phyloP scores from a whole-genome alignment of 352 stramenopile genomes.

The Pythium insidiosum region DNA sequence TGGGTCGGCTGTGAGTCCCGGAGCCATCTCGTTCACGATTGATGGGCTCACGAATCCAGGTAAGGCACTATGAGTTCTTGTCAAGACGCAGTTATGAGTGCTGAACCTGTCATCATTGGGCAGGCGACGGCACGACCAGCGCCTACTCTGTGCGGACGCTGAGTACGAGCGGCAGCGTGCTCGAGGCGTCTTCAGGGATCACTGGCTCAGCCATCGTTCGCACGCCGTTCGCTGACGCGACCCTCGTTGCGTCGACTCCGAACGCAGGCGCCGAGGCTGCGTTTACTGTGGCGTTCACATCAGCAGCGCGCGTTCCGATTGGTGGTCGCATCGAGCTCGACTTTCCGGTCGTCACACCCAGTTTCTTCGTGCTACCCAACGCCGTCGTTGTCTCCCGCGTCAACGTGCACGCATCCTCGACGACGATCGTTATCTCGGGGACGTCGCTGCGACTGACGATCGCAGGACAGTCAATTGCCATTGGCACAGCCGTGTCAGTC shows the following conservation, averaged over 20 bases:
- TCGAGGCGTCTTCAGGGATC: conserved; percentile 30
- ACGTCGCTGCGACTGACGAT: conserved; percentile 30
- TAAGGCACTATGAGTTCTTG: too few relatives aligned
- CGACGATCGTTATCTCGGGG: conserved; percentile 14
- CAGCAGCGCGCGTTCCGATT: conserved; percentile 24
- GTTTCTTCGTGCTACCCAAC: conserved; percentile 24
- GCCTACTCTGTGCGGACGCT: conserved; percentile 34
- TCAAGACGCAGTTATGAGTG: too few relatives aligned
- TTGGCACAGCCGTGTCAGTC: conserved; percentile 20
- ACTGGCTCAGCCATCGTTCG: conserved; percentile 20
- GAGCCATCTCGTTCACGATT: conserved; percentile 31
- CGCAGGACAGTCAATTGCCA: conserved; percentile 17
- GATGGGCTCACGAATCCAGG: conserved; percentile 55
- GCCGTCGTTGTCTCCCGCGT: conserved; percentile 13
- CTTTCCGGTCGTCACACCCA: conserved; percentile 30
- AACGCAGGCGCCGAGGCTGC: conserved; percentile 22
- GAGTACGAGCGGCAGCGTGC: conserved; percentile 11
- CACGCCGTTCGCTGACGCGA: conserved; percentile 15
- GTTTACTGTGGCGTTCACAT: conserved; percentile 36
- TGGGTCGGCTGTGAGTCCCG: conserved; percentile 9
- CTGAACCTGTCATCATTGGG: too few relatives aligned
- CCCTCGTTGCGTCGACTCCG: conserved; percentile 16
- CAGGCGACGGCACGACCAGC: conserved; percentile 30
- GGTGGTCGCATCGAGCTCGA: conserved; percentile 33
- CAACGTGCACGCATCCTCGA: conserved; percentile 24